Percentiles rank a stretch among this genome's conserved stretches.
Evolutionary conservation across 495 filamentous ascomycete species (phyloP).

Genomic region (Lophiostoma macrostomum): DNA sequence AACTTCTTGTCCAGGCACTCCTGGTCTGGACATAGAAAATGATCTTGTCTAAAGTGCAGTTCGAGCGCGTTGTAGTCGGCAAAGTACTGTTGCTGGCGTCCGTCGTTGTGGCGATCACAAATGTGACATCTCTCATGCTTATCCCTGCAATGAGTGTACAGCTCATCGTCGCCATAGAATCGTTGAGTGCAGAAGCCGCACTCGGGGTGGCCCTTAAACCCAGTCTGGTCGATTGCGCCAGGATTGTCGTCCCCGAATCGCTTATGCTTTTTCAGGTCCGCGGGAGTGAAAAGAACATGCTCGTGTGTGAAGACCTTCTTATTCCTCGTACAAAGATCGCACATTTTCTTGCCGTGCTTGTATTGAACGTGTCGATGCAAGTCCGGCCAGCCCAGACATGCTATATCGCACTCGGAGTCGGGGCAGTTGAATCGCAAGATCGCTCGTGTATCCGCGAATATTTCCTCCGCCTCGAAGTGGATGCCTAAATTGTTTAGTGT

Average conservation of each 20-base stretch:
- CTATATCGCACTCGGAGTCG: conserved; percentile 76
- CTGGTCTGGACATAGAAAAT: conserved; percentile 78
- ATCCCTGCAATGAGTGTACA: conserved; percentile 86
- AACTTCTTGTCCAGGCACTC: conserved; percentile 97
- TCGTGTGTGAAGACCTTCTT: conserved; percentile 99
- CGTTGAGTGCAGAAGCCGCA: conserved; percentile 88
- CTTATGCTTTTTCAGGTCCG: conserved; percentile 82
- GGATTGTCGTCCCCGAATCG: conserved; percentile 86
- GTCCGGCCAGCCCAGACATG: conserved; percentile 89
- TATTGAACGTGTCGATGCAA: conserved; percentile 84
- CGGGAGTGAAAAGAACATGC: conserved; percentile 85
- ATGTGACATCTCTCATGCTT: conserved; percentile 94
- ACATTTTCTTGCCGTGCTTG: conserved; percentile 84
- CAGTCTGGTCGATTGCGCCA: conserved; percentile 86
- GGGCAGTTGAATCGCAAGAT: conserved; percentile 96
- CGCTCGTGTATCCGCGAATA: conserved; percentile 80
- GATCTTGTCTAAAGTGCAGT: conserved; percentile 79
- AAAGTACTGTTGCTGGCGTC: conserved; percentile 81
- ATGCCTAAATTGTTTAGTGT: conserved; percentile 84
- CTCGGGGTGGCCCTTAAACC: conserved; percentile 93
- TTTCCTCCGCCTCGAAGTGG: conserved; percentile 78
- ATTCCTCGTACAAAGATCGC: conserved; percentile 88
- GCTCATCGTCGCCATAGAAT: conserved; percentile 94
- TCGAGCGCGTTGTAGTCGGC: conserved; percentile 80
- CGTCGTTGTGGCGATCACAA: conserved; percentile 71